Base-by-base conservation (phyloP, 495 filamentous ascomycete genomes). In the Letharia lupina region DNA sequence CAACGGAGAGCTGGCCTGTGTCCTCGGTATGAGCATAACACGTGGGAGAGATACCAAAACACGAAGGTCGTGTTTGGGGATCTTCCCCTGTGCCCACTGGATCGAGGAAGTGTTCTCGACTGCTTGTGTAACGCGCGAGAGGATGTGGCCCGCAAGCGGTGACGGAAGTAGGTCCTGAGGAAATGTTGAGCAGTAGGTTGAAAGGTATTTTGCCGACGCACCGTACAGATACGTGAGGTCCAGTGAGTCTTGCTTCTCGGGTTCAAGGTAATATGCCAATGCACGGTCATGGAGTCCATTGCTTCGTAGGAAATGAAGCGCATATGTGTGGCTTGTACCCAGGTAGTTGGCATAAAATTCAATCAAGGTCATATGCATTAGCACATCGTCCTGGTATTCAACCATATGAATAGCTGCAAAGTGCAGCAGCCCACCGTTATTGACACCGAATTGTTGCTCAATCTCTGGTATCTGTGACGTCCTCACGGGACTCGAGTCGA, bases 341-440 rank as follows among this genome's bases (percentile, higher is more conserved):
- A 92, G 70, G 52, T 90, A 77, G n/a, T 83, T 79, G 59, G 84
- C 81, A 68, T 86, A 91, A 72, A 94, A 94, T 69, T 90, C 85
- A 60, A 95, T 78, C 60, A 94, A 75, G 28, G 80, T 90, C 70
- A 90, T 81, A 67, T 93, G 89, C 88, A 96, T 89, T 67, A 96
- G 76, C 35, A 87, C 79, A 70, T 96, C 92, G 48, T 78, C 79
- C 65, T 79, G 80, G 35, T 70, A 73, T 68, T 93, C 83, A 18
- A 93, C 82, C 91, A 96, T 93, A 50, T 82, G 77, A 48, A 85
- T 76, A 6, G 86, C 81, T 3, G 87, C 91, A 72, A 89, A 96
- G 44, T 91, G 85, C 18, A 96, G 78, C 4, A 96, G 71, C 18
- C 90, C 89, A 12, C 75, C 71, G 60, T 76, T 69, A 12, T 68